Evolutionary conservation across 257 asterid genomes (phyloP).

Genomic region (Euphrasia confusa): DNA sequence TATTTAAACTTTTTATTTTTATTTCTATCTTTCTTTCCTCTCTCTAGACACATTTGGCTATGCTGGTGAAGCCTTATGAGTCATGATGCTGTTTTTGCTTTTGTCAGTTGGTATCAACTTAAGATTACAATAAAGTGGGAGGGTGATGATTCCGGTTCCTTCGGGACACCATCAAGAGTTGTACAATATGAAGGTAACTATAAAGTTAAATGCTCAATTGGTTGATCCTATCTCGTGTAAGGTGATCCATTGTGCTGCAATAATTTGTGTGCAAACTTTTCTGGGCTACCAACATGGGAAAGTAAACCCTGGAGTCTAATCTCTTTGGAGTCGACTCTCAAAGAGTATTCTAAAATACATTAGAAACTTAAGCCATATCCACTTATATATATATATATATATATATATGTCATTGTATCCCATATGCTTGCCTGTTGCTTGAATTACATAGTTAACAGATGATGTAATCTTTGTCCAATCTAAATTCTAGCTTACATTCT

Average conservation of each 20-base stretch:
- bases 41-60: not conserved
- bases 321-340: conserved; percentile 5
- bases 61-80: conserved; percentile 12
- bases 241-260: not conserved
- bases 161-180: conserved; percentile 87
- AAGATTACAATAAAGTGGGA: conserved; percentile 93
- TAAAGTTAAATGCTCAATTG: conserved; percentile 8
- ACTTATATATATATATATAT: not conserved
- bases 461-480: conserved; percentile 17
- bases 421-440: conserved; percentile 6
- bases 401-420: conserved; percentile 2
- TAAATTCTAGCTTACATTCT: conserved; percentile 25
- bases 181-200: conserved; percentile 88
- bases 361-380: conserved; percentile 6
- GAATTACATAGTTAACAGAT: conserved; percentile 3
- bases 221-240: conserved; percentile 8
- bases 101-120: conserved; percentile 82
- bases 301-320: not conserved
- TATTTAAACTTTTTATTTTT: not conserved
- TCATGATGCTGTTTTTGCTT: conserved; percentile 6
- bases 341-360: conserved; percentile 8
- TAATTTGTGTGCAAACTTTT: not conserved
- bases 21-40: not conserved
- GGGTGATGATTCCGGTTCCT: conserved; percentile 52
- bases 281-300: no score